Conservation (phyloP, 2,329 filamentous ascomycete species). For the Colletotrichum tropicale region DNA sequence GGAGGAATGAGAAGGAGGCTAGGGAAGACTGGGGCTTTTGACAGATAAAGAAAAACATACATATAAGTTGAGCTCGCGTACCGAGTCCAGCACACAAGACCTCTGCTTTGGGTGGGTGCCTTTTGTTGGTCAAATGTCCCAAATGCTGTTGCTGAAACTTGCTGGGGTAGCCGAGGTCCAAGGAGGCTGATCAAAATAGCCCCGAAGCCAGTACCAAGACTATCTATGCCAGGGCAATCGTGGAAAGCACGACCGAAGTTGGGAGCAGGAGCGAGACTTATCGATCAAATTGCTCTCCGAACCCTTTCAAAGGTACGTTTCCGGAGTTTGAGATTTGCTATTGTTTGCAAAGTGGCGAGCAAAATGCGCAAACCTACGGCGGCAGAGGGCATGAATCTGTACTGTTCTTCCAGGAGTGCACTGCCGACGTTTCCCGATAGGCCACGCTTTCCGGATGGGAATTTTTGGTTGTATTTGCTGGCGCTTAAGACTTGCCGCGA, state of each 20-base stretch:
- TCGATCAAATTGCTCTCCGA: neutral
- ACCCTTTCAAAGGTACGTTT: neutral
- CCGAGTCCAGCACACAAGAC: neutral
- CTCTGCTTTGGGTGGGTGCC: neutral
- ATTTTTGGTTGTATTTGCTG: too few species aligned
- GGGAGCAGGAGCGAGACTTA: neutral
- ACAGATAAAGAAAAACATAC: neutral
- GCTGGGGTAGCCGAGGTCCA: neutral
- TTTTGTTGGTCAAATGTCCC: neutral
- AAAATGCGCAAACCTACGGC: neutral
- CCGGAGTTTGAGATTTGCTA: neutral
- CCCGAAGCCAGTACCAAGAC: neutral
- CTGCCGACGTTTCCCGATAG: neutral
- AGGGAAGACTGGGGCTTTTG: neutral
- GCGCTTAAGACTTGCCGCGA: neutral
- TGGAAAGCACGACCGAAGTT: neutral
- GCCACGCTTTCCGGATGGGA: neutral
- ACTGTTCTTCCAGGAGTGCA: neutral
- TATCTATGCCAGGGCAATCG: neutral
- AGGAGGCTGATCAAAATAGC: neutral
- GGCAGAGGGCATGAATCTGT: neutral
- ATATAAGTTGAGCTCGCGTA: neutral
- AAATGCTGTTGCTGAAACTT: neutral
- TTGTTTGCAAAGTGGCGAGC: neutral
- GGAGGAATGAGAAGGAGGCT: neutral